Conservation (phyloP, 495 filamentous ascomycete species). For the Neurospora sp. region DNA sequence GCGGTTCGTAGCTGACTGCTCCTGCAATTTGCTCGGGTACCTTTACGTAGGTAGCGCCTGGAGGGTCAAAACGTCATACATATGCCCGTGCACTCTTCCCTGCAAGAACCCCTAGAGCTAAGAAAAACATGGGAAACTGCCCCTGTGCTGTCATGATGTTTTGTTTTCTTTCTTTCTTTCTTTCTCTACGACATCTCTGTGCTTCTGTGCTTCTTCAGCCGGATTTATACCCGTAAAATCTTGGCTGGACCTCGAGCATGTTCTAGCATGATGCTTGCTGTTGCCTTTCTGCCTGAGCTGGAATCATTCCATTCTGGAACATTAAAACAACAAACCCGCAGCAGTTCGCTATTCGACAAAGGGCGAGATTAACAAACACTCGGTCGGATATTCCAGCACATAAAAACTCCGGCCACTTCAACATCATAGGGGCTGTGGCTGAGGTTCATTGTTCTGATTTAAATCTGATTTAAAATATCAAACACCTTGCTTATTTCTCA, state of each 20-base stretch:
- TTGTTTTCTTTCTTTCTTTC: neutral
- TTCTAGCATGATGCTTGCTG: neutral
- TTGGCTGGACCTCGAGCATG: neutral
- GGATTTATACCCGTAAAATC: neutral
- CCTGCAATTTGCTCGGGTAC: neutral
- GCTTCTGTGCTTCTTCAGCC: neutral
- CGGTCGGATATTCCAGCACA: neutral
- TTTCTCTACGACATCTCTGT: neutral
- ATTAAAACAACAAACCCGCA: neutral
- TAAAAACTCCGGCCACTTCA: neutral
- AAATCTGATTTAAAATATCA: neutral
- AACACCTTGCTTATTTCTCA: neutral
- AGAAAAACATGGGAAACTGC: neutral
- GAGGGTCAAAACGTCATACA: neutral
- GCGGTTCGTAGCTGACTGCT: neutral
- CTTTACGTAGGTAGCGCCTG: neutral
- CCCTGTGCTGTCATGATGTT: neutral
- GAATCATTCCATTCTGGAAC: neutral
- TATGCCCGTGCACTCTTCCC: neutral
- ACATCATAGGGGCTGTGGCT: neutral
- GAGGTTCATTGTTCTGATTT: neutral
- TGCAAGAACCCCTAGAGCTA: neutral
- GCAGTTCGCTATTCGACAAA: neutral
- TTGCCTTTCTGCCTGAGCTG: neutral
- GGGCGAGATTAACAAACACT: neutral